phyloP scores from a whole-genome alignment of 208 protist species.

The Leishmania mexicana region DNA sequence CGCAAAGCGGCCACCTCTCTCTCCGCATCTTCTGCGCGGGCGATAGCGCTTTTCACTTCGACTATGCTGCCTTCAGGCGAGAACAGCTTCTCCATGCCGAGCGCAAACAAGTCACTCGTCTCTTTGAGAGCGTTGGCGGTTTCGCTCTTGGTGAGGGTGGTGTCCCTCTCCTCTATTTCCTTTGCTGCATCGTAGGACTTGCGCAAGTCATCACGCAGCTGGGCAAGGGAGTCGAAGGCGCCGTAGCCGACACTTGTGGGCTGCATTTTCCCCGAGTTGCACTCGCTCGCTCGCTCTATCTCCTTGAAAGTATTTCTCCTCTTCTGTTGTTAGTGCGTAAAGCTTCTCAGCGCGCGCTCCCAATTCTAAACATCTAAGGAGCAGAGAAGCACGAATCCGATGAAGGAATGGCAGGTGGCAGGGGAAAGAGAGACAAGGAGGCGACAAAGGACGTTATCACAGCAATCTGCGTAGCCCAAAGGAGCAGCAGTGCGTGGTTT shows the following conservation, averaged over 20 bases:
- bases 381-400: neutral
- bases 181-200: neutral
- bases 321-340: neutral
- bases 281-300: neutral
- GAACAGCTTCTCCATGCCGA: constrained; percentile 18
- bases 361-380: neutral
- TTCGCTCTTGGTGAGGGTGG: neutral
- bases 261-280: constrained; percentile 12
- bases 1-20: constrained; percentile 31
- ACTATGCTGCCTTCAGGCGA: constrained; percentile 11
- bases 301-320: neutral
- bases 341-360: neutral
- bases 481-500: neutral
- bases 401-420: neutral
- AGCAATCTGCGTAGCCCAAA: neutral
- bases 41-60: constrained; percentile 22
- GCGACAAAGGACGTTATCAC: neutral
- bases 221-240: constrained; percentile 12
- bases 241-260: constrained; percentile 9
- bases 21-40: constrained; percentile 7
- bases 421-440: neutral
- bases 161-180: neutral
- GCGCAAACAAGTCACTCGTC: constrained; percentile 14
- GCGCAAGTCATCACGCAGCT: constrained; percentile 8
- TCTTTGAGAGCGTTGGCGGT: constrained; percentile 16